Conservation (phyloP, 345 rosid species). For the Gossypioides kirkii region DNA sequence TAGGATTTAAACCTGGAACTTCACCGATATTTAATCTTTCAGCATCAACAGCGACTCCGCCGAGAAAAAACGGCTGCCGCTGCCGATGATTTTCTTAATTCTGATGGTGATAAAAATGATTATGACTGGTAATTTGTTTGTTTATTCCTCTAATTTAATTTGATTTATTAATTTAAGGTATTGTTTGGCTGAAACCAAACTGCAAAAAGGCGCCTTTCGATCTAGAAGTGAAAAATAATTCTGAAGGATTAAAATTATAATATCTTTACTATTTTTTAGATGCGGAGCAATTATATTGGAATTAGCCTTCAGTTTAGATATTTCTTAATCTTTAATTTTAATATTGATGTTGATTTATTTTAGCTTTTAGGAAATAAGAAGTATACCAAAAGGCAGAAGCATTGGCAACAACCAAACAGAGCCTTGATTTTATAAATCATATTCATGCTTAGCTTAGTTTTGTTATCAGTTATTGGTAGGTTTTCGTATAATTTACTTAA, state of each 20-base stretch:
- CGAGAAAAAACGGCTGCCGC: constrained; percentile 64
- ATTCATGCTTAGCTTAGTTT: constrained; percentile 9
- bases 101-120: constrained; percentile 89
- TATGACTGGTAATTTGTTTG: constrained; percentile 77
- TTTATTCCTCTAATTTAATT: neutral
- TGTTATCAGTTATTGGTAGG: neutral
- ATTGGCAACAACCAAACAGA: constrained; percentile 1
- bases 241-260: neutral
- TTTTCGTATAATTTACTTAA: neutral
- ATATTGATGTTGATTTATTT: neutral
- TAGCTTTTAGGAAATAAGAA: neutral
- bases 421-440: neutral
- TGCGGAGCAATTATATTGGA: neutral
- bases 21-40: constrained; percentile 81
- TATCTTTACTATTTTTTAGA: too few species aligned
- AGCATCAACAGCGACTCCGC: constrained; percentile 33
- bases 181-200: neutral
- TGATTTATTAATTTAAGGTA: neutral
- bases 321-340: neutral
- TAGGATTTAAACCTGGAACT: constrained; percentile 77
- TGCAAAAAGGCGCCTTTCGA: neutral
- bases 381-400: neutral
- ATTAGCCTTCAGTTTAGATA: neutral
- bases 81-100: constrained; percentile 89
- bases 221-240: neutral